phyloP scores from a whole-genome alignment of 345 rosid genomes.

The Salix suchowensis region DNA sequence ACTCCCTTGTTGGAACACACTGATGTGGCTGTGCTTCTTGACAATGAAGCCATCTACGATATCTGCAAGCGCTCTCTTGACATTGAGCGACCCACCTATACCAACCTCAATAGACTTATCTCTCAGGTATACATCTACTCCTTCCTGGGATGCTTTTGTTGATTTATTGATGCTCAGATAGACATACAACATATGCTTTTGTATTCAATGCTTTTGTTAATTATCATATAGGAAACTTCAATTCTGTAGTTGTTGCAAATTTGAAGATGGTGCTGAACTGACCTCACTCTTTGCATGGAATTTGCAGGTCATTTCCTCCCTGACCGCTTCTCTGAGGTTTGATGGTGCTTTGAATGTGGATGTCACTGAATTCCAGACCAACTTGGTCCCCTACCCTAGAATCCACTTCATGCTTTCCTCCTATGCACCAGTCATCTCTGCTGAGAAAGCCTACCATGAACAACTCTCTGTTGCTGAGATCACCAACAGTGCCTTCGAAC shows the following conservation, averaged over 20 bases:
- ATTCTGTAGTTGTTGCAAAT: background rate
- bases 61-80: slow-evolving; percentile 31
- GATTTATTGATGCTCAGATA: background rate
- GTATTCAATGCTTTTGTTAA: background rate
- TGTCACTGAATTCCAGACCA: slow-evolving; percentile 30
- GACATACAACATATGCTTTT: no score
- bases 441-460: slow-evolving; percentile 29
- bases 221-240: background rate
- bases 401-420: slow-evolving; percentile 32
- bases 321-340: slow-evolving; percentile 28
- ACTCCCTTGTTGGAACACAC: slow-evolving; percentile 29
- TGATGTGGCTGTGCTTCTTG: slow-evolving; percentile 28
- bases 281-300: background rate
- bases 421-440: slow-evolving; percentile 26
- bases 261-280: background rate
- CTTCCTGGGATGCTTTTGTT: background rate
- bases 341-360: slow-evolving; percentile 30
- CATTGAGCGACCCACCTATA: slow-evolving; percentile 29
- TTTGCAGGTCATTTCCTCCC: slow-evolving; percentile 21
- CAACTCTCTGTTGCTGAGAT: slow-evolving; percentile 26
- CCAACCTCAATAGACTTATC: slow-evolving; percentile 27
- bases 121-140: slow-evolving; percentile 11
- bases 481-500: slow-evolving; percentile 29
- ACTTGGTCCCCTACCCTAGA: slow-evolving; percentile 29
- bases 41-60: slow-evolving; percentile 28